Base-by-base conservation (phyloP, 208 protist genomes). In the Vickermania ingenoplastis region DNA sequence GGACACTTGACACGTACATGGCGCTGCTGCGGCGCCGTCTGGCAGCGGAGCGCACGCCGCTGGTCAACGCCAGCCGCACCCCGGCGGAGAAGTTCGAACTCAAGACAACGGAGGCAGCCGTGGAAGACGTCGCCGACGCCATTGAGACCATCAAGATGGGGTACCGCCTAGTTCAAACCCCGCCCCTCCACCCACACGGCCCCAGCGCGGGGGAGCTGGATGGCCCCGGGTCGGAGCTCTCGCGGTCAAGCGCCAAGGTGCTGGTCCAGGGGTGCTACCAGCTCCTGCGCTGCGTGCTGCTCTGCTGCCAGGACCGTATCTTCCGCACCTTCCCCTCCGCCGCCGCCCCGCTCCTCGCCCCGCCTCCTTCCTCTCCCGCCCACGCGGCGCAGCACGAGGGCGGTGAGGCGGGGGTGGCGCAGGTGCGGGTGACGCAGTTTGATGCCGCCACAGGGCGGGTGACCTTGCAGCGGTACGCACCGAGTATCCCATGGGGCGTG, bases 401-500 rank as follows among this genome's bases (percentile, higher is more conserved):
- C 36, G 36, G 36, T 7, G 36, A 45, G 36, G 36, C 36, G 11
- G 7, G 7, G 7, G 36, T 45, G 36, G 11, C 36, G 36, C 36
- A n/a, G 36, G 75, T 49, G 24, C 59, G 28, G 22, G 66, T 77
- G 24, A 64, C 61, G 3, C 64, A 51, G 25, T 78, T 67, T 49
- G 55, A 78, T 49, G 50, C 72, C 29, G 0, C 28, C 23, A 57
- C 55, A 3, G 72, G 72, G 21, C 61, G 59, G 27, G 54, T 82
- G 30, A 63, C 60, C n/a, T 73, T 89, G 49, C 72, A 78, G 62
- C 77, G 81, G 1, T 30, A 31, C 14, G 49, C 22, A n/a, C 21
- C 53, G 1, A 41, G 62, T 5, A 71, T 62, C 36, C 74, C 59
- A 26, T 89, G 81, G 81, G 81, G 81, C 26, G 31, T 83, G 22